A percentile compares a stretch with the other conserved stretches of the same genome.
Evolutionary conservation across 768 basidiomycete genomes (phyloP).

Genomic region (Pulveroboletus sp.): DNA sequence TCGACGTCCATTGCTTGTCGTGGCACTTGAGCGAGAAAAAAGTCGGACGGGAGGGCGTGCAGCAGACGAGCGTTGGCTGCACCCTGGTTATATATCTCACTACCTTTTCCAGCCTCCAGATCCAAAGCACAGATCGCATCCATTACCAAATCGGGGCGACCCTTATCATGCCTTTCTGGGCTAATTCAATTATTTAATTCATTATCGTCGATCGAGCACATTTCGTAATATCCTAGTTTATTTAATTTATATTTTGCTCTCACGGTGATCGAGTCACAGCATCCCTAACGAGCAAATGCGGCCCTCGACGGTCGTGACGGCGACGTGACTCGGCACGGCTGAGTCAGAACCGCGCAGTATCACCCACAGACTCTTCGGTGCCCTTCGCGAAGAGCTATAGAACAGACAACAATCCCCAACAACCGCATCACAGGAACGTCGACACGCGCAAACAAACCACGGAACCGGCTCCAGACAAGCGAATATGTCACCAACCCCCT

Average conservation of each 20-base stretch:
- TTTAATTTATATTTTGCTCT: conserved; percentile 4
- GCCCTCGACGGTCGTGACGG: conserved; percentile 7
- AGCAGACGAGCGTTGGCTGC: conserved; percentile 1
- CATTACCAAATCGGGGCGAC: conserved; percentile 15
- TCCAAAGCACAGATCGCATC: conserved; percentile 20
- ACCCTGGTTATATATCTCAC: conserved; percentile 29
- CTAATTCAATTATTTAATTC: conserved; percentile 34
- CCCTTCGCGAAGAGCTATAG: conserved; percentile 17
- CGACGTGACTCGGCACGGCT: conserved; percentile 2
- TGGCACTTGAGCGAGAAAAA: conserved; percentile 13
- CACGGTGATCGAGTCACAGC: conserved; percentile 10
- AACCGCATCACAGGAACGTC: conserved; percentile 25
- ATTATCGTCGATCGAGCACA: conserved; percentile 34
- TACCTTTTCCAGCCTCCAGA: conserved; percentile 23
- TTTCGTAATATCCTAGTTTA: conserved; percentile 19
- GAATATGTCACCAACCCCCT: conserved; percentile 13
- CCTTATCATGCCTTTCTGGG: conserved; percentile 13
- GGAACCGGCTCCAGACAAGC: conserved; percentile 26
- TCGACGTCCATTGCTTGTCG: conserved; percentile 52
- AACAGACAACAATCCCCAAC: conserved; percentile 8
- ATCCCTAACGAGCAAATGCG: background rate
- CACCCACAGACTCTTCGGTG: conserved; percentile 8
- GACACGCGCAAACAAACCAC: conserved; percentile 17
- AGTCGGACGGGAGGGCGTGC: conserved; percentile 18
- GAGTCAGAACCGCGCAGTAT: conserved; percentile 24